Conservation (phyloP, 805 yeast species). For the Candida piceae region DNA sequence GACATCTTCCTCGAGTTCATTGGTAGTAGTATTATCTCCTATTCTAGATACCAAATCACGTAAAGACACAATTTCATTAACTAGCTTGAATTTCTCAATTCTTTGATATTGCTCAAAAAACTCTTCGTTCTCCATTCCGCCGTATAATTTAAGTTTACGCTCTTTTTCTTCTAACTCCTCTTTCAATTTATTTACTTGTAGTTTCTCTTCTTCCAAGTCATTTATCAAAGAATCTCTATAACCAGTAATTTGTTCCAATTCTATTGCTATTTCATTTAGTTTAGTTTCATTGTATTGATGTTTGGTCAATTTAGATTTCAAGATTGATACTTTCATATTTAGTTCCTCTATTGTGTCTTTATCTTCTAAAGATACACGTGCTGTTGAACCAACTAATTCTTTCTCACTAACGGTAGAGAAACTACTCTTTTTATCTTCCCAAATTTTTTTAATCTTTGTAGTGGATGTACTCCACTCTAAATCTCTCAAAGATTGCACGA, state of each 20-base stretch:
- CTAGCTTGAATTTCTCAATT: slow-evolving; percentile 8
- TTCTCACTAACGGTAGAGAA: neutral
- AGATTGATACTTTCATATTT: slow-evolving; percentile 38
- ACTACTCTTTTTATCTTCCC: neutral
- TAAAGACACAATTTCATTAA: slow-evolving; percentile 11
- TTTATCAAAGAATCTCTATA: slow-evolving; percentile 18
- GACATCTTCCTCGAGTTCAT: neutral
- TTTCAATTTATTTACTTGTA: slow-evolving; percentile 1
- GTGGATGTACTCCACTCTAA: neutral
- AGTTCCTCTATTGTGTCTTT: slow-evolving; percentile 35
- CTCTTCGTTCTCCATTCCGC: slow-evolving; percentile 7
- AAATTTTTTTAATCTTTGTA: neutral
- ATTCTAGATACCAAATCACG: slow-evolving; percentile 9
- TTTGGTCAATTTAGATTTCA: slow-evolving; percentile 39
- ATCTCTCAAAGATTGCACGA: neutral
- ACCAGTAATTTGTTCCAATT: slow-evolving; percentile 21
- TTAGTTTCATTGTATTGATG: slow-evolving; percentile 28
- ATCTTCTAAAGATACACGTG: too few relatives aligned
- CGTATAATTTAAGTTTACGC: slow-evolving; percentile 6
- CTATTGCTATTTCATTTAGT: slow-evolving; percentile 16
- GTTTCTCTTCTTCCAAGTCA: slow-evolving; percentile 12
- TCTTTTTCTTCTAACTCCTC: slow-evolving; percentile 5
- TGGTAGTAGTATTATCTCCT: too few relatives aligned
- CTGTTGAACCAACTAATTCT: too few relatives aligned
- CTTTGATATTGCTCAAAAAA: slow-evolving; percentile 9